Percentiles rank a stretch among this genome's conserved stretches.
These are phyloP conservation scores for Phyllostachys edulis DNA, from an alignment of 176 grass and related monocot species.

Conservation along the genomic window DNA sequence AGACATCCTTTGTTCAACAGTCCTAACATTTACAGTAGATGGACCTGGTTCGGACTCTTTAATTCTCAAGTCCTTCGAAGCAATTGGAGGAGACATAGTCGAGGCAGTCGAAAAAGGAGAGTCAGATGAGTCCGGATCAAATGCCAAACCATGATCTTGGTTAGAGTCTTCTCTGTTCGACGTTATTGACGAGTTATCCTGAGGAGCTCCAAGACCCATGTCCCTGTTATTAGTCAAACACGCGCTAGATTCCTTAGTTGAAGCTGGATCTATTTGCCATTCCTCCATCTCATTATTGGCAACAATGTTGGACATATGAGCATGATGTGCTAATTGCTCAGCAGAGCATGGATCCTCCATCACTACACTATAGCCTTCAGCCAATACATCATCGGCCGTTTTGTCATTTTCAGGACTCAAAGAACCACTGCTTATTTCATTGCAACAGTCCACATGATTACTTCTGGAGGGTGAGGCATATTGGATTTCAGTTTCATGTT, in stretches of 20 bases:
- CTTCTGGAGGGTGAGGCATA: conserved; percentile 33
- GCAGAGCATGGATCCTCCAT: conserved; percentile 32
- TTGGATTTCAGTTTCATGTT: conserved; percentile 45
- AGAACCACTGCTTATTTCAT: conserved; percentile 31
- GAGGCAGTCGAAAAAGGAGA: conserved; percentile 70
- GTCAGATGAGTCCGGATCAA: conserved; percentile 38
- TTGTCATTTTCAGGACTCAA: conserved; percentile 38
- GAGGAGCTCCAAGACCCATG: conserved; percentile 46
- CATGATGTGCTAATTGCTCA: conserved; percentile 34
- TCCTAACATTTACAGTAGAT: conserved; percentile 30
- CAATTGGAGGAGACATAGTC: conserved; percentile 52
- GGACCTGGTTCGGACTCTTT: conserved; percentile 35
- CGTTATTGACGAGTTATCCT: conserved; percentile 78
- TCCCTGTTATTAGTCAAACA: conserved; percentile 53
- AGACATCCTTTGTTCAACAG: conserved; percentile 36
- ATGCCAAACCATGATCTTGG: conserved; percentile 51
- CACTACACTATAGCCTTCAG: conserved; percentile 27
- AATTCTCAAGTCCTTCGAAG: conserved; percentile 46
- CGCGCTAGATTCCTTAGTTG: conserved; percentile 45
- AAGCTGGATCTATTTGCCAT: conserved; percentile 36
- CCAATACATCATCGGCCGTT: conserved; percentile 8
- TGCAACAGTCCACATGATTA: conserved; percentile 39
- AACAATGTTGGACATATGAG: conserved; percentile 37
- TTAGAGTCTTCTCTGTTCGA: conserved; percentile 64
- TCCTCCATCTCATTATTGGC: conserved; percentile 35